Base-by-base conservation (phyloP, 768 basidiomycete species). In the Lentinus tigrinus region DNA sequence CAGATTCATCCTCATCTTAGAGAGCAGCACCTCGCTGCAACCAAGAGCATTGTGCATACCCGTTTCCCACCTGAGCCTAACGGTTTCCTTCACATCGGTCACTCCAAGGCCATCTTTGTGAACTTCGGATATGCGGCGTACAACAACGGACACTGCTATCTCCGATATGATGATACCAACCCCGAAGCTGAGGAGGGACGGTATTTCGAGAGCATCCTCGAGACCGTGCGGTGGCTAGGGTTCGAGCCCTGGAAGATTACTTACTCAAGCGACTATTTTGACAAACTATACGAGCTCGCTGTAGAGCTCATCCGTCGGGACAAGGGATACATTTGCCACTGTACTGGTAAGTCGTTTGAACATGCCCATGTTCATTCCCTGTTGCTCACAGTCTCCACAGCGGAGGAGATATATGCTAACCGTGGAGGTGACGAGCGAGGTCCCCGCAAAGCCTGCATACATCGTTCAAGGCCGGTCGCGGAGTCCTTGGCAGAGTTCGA, bases 41-140 rank as follows among this genome's bases (percentile, higher is more conserved):
- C 97, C 0, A 83, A 81, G 14, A 92, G 94, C 8, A 77, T 83
- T 49, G 95, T 98, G 4, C 88, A 88, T 77, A 99, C 97, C 11
- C 92, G 97, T 38, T 99, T 99, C 75, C 97, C 97, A 24, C 97
- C 97, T 2, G 97, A 99, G 74, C 97, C 97, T 3, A 99, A 99
- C 69, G 97, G 97, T 13, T 98, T 83, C 74, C 80, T 98, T 39
- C 97, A 94, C 66, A 89, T 93, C 63, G 96, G 96, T 3, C 97
- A 99, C 69, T 98, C 95, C 49, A 99, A 99, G 70, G 96, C 97
- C 3, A 98, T 99, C 67, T 96, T 97, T 67, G 87, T 98, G 60
- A 91, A 95, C 73, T 99, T 98, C 71, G 97, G 97, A n/a, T 99
- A 93, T 70, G 97, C 97, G 34, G 93, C 94, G 14, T 85, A 95